These are phyloP conservation scores for Triticum dicoccoides DNA, from an alignment of 176 grass and related monocot genomes.

Conservation along the genomic window DNA sequence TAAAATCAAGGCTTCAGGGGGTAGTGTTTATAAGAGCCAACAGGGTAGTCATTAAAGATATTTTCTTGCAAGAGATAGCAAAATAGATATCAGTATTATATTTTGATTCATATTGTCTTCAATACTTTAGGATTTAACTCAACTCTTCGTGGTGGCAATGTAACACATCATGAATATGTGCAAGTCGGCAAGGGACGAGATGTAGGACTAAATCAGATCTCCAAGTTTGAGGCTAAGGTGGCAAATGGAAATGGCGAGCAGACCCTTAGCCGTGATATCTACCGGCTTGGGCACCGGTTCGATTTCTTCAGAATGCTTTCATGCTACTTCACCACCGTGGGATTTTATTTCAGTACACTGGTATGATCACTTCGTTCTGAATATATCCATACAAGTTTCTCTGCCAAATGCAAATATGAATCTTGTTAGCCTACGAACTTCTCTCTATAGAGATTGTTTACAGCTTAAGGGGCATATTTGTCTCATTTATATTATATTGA, in stretches of 20 bases:
- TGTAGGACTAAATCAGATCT: conserved; percentile 92
- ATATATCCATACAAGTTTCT: neutral
- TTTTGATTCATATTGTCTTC: neutral
- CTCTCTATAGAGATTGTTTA: neutral
- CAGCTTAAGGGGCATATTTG: neutral
- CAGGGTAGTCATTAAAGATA: neutral
- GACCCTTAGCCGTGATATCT: conserved; percentile 89
- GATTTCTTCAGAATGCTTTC: conserved; percentile 99
- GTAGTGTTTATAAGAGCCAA: neutral
- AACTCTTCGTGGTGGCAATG: conserved; percentile 82
- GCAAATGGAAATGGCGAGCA: conserved; percentile 96
- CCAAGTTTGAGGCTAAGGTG: conserved; percentile 88
- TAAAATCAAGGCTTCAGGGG: conserved; percentile 1
- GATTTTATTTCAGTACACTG: conserved; percentile 89
- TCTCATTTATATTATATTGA: neutral
- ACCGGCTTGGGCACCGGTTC: conserved; percentile 86
- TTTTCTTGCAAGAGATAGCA: conserved; percentile 1
- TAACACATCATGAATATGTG: conserved; percentile 93
- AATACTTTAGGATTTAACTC: conserved; percentile 72
- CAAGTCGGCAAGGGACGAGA: conserved; percentile 98
- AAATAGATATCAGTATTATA: conserved; percentile 6
- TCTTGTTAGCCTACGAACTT: neutral
- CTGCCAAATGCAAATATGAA: neutral
- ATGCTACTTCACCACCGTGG: conserved; percentile 91
- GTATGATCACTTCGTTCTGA: conserved; percentile 42